Evolutionary conservation across 441 rosid species (phyloP), one percentile per base, ranked within the genome.

Genomic region (Corymbia calophylla): DNA sequence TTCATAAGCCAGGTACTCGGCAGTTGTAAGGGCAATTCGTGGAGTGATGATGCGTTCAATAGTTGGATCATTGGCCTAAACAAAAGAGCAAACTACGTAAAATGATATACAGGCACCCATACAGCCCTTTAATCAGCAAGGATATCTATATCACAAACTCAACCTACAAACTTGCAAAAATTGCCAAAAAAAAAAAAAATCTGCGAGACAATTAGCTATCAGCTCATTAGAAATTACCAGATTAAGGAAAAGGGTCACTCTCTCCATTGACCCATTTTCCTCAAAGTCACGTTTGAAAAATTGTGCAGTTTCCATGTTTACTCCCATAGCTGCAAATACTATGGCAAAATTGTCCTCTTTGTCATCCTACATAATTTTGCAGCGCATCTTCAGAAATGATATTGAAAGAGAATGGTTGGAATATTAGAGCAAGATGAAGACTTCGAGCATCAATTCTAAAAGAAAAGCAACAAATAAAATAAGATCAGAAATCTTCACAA

Each of bases 271-370:
- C 55, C 99, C 99, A 92, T 97, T 98, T 93, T 98, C 99, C 94
- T 98, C 99, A 93, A 97, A 98, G 92, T 98, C 99, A 35, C 99
- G 99, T 91, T 97, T 98, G 94, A 98, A 97, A 93, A 98, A 97
- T 93, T 98, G 99, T 47, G 99, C 99, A 44, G 99, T 98, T 91
- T 97, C 99, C 99, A 98, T 98, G 94, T 98, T 98, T 47, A 98
- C 99, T 70, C 99, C 99, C 99, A 98, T 98, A 90, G 99, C 99
- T 87, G 99, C 99, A 90, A 98, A 98, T 6, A 97, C 99, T 91
- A 98, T 97, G 55, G 99, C 99, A 92, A 98, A 98, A 92, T 98
- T 98, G 94, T 98, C 99, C 90, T 98, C 99, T 90, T 93, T 97
- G 3, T 62, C 95, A 91, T 93, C 99, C 99, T 96, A 91, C 86